Conservation (phyloP, 169 alveolate species). For the Babesia ovis region DNA sequence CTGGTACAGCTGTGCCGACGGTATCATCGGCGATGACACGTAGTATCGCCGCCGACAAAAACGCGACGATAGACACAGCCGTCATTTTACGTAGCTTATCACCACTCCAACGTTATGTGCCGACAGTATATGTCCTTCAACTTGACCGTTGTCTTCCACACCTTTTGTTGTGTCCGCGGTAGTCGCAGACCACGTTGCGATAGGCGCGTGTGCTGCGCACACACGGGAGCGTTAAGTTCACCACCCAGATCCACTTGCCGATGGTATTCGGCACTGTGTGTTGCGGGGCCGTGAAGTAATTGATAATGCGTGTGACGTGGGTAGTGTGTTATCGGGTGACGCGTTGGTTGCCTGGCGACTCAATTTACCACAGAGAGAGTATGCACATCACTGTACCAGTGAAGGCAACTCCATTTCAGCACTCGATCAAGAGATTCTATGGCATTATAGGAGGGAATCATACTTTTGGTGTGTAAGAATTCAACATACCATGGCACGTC, state of each 20-base stretch:
- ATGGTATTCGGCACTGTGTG: neutral
- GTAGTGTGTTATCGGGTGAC: conserved; percentile 35
- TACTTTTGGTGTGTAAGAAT: too few relatives aligned
- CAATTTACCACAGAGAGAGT: conserved; percentile 1
- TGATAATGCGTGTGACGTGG: neutral
- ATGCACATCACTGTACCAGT: neutral
- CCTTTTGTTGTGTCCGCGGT: conserved; percentile 18
- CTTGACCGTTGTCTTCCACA: neutral
- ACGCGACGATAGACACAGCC: neutral
- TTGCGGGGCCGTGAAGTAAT: neutral
- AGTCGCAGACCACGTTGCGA: conserved; percentile 22
- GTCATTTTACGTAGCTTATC: conserved; percentile 5
- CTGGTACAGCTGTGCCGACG: conserved; percentile 35
- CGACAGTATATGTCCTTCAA: neutral
- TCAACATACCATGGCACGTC: too few relatives aligned
- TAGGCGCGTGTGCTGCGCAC: conserved; percentile 32
- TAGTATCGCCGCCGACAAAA: neutral
- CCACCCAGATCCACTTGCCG: conserved; percentile 8
- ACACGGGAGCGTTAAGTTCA: conserved; percentile 18
- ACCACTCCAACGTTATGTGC: neutral
- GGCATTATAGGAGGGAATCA: neutral
- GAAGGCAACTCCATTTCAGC: neutral
- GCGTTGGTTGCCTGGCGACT: neutral
- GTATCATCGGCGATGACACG: conserved; percentile 17
- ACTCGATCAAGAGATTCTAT: too few relatives aligned